Conservation (phyloP, 257 asterid genomes). For the Solanum habrochaites region DNA sequence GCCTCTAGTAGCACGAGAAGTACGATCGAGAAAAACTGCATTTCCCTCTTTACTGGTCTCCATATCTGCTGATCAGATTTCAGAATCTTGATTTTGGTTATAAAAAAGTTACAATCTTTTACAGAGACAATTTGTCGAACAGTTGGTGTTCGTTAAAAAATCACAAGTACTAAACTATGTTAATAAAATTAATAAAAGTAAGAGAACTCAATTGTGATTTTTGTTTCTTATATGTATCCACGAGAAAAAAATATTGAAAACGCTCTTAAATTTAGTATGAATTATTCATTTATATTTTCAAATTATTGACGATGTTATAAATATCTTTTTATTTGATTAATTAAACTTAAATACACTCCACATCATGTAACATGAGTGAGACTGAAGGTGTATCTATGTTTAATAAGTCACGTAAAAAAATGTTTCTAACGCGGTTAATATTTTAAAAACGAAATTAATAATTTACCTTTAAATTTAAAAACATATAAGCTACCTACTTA, state of each 20-base stretch:
- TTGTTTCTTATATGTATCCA: background rate
- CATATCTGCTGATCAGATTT: background rate
- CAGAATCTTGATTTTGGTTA: background rate
- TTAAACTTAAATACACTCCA: rapidly evolving
- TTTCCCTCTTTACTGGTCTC: background rate
- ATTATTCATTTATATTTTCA: too few species aligned
- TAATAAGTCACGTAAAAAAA: background rate
- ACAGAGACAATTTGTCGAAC: background rate
- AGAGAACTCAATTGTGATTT: background rate
- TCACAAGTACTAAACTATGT: background rate
- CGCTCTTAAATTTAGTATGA: background rate
- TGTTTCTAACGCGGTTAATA: rapidly evolving
- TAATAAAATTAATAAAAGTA: background rate
- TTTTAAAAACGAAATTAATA: too few species aligned
- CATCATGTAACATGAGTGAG: background rate
- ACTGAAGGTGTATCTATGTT: rapidly evolving
- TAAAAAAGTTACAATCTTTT: background rate
- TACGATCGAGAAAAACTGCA: background rate
- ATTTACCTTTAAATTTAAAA: too few species aligned
- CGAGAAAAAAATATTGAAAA: too few species aligned
- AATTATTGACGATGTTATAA: too few species aligned
- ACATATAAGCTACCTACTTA: background rate
- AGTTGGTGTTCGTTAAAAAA: background rate
- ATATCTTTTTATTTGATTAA: rapidly evolving
- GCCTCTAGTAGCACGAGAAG: constrained; percentile 20